Base-by-base conservation (phyloP, 2,329 filamentous ascomycete species). In the Leptographium galeiforme region DNA sequence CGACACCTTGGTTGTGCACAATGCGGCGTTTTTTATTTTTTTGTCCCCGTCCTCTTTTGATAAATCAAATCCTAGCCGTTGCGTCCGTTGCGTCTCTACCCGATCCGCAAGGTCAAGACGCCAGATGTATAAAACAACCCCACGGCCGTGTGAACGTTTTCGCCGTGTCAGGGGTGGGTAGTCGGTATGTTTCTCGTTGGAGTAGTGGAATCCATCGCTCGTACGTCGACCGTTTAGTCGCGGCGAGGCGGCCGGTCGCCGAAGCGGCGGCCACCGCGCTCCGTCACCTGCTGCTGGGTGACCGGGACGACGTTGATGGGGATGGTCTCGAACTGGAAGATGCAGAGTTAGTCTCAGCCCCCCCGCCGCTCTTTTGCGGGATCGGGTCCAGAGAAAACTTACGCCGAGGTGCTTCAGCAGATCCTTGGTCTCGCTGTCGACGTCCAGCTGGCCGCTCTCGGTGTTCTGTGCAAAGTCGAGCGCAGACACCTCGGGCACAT, bases 351-450 rank as follows among this genome's bases (percentile, higher is more conserved):
- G 53, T 36, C 7, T 8, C 11, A 18, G 6, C n/a, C 8, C 8
- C 10, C 18, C 13, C 14, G 18, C 6, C 14, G 3, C 18, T 10
- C 18, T 6, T 13, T 10, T 38, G 2, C 8, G 8, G 18, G 49
- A 44, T 67, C 89, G 34, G 5, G 25, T 25, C n/a, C 8, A 36
- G 19, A 43, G 34, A 48, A 25, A 67, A 90, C 90, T 67, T 91
- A 96, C 90, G 74, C 93, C 93, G 67, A 98, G 82, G 81, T 85
- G 88, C 88, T 98, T 98, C 70, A 98, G 82, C 66, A 98, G 80
- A 70, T 97, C 93, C 85, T 96, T 97, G 73, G 93, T 98, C 79
- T 98, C 93, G 73, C 81, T 75, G 72, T 98, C 93, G 69, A 95
- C 87, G 66, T 97, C 91, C 67, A 98, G 82, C 74, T 90, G 85